Evolutionary conservation across 495 filamentous ascomycete genomes (phyloP), one percentile per base, ranked within the genome.

Genomic region (Ramalina intermedia): DNA sequence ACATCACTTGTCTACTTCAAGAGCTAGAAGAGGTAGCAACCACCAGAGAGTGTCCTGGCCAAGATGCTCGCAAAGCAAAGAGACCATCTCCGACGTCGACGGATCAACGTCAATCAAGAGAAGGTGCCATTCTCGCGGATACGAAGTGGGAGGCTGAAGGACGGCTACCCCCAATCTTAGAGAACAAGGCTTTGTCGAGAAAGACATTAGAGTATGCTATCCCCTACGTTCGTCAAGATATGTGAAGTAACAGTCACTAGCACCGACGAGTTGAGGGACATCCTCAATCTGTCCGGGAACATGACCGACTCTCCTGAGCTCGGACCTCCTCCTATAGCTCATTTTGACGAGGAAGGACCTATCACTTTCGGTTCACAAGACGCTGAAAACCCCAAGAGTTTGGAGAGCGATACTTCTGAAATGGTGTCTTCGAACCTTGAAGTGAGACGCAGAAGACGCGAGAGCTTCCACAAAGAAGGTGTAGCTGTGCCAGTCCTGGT

Each of bases 131-230:
- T 14, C 52, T 64, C 21, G 51, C 66, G 18, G 79, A 81, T 48
- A 64, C 63, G 18, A 59, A 71, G 11, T 71, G 76, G 54, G 58
- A 64, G 39, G 69, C 72, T 56, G 80, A 85, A 55, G 83, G 81
- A 27, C 73, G 73, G 54, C 63, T 98, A 47, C 85, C 90, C 7
- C 78, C 83, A 0, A 95, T 98, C 43, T 61, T 79, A 44, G 91
- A 98, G 64, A 81, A 85, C 58, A 91, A 88, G 63, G 66, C 66
- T 36, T 93, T 77, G 56, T 82, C 82, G 14, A 69, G 87, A 48
- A 69, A 67, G 49, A 89, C 85, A 3, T 64, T 91, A 51, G 84
- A 80, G 85, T 93, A 71, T 55, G 78, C 37, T 36, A 21, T 6
- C 27, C 37, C 2, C 21, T 47, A 23, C 7, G 21, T 27, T 9